Evolutionary conservation across 2,329 filamentous ascomycete species (phyloP), one percentile per base, ranked within the genome.

Genomic region (Pseudomassariella vexata): DNA sequence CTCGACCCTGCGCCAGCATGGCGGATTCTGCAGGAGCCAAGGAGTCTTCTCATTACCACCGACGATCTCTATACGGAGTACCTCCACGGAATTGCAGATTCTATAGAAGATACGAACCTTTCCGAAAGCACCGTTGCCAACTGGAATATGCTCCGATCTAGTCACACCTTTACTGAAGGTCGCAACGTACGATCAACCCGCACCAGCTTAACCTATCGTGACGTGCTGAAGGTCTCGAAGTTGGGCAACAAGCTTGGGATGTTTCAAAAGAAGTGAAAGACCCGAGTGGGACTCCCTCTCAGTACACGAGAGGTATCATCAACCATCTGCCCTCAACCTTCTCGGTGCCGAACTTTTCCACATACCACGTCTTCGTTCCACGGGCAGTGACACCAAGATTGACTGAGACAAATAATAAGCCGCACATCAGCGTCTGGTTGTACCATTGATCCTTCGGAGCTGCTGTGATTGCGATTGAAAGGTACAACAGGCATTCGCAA

Each of bases 321-420:
- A 66, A 80, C 79, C 81, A 87, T 53, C 72, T 79, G 11, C 60
- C 59, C 36, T 65, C 63, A 19, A 90, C 71, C 32, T 67, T 69
- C 10, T 79, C 70, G 28, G 56, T 55, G 8, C 85, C 86, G 55
- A 95, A 95, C 49, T 80, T 88, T 15, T 69, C 59, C 41, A 61
- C 62, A 62, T 94, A 94, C 88, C 88, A 96, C 45, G 68, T 62
- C 53, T 78, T 83, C 8, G 85, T 95, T 15, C 76, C 82, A 24
- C 72, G 62, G 4, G 92, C 89, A 6, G 89, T 95, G 15, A 87
- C 73, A 10, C 82, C 86, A 17, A 96, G 70, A 56, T 95, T 95
- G 31, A 79, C 70, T 6, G 65, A 66, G 19, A 94, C 85, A 53
- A 96, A 94, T 4, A 78, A 47, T 24, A 85, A 50, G 5, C 76